Evolutionary conservation across 441 rosid genomes (phyloP).

Genomic region (Pelargonium cotyledonis): DNA sequence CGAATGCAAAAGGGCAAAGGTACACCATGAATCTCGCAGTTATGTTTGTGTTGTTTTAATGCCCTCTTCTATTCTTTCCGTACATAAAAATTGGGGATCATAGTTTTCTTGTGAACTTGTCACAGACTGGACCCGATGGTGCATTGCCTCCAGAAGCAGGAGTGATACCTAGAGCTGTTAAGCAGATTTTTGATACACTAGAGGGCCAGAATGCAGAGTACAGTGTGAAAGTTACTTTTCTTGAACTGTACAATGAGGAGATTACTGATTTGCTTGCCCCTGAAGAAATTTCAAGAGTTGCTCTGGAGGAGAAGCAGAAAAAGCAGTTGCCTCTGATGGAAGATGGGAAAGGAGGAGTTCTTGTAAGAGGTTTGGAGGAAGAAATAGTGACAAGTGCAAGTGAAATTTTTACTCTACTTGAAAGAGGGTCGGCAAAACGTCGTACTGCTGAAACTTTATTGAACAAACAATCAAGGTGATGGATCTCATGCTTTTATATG

Average conservation of each 20-base stretch:
- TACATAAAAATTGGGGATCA: neutral
- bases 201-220: conserved; percentile 94
- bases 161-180: conserved; percentile 94
- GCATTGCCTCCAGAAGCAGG: conserved; percentile 97
- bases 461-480: conserved; percentile 61
- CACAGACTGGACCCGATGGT: conserved; percentile 54
- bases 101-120: neutral
- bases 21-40: neutral
- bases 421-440: conserved; percentile 93
- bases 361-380: conserved; percentile 93
- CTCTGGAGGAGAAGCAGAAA: conserved; percentile 77
- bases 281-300: conserved; percentile 71
- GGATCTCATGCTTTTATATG: neutral
- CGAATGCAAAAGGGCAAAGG: conserved; percentile 75
- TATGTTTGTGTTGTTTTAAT: neutral
- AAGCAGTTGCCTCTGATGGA: conserved; percentile 98
- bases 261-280: conserved; percentile 88
- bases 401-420: conserved; percentile 94
- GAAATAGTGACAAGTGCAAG: conserved; percentile 90
- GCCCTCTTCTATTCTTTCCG: neutral
- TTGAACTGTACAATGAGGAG: conserved; percentile 97
- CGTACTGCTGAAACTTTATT: conserved; percentile 98
- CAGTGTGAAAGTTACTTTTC: conserved; percentile 92
- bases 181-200: conserved; percentile 82
- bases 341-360: conserved; percentile 98